Evolutionary conservation across 306 rosid genomes (phyloP), one percentile per base, ranked within the genome.

Genomic region (Albizia julibrissin): DNA sequence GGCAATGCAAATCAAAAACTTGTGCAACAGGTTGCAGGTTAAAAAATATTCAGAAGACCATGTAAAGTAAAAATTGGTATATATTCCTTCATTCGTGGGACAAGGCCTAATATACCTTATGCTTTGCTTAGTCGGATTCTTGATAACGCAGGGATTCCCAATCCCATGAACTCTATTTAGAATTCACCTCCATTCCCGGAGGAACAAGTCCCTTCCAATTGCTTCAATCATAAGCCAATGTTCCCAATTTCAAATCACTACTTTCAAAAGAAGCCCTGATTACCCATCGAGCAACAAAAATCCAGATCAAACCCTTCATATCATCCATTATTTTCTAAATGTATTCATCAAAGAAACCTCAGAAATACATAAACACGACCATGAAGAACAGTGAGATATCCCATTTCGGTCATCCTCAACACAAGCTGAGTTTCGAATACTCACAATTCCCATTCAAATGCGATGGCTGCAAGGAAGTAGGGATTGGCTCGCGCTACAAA

Each of bases 401-500:
- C 66, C 98, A 95, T 89, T 92, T 89, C 81, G 84, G 91, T 83
- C 99, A 95, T 83, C 89, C 91, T 9, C 83, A 93, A 69, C 99
- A 95, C 91, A 90, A 82, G 70, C 92, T 95, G 21, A 83, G 81
- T 33, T 95, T 95, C n/a, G 94, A 95, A 34, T 90, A 90, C 88
- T 58, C 91, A 1, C 92, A 93, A 69, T 91, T 83, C 47, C 98
- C 99, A 3, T 93, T 92, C 92, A 93, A 90, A 79, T 95, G 99
- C 37, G 98, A 95, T 24, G 99, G 99, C 2, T 95, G 99, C 94
- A 93, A 92, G 80, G 98, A 95, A 83, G 80, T 89, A 0, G 99
- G 99, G 27, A 95, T 93, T 11, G 99, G 99, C 3, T 93, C 97
- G 0, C 87, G 90, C 43, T 95, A 95, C 86, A 93, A 80, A 65